Conservation (phyloP, 2,329 filamentous ascomycete species). For the Endoconidiophora polonica region DNA sequence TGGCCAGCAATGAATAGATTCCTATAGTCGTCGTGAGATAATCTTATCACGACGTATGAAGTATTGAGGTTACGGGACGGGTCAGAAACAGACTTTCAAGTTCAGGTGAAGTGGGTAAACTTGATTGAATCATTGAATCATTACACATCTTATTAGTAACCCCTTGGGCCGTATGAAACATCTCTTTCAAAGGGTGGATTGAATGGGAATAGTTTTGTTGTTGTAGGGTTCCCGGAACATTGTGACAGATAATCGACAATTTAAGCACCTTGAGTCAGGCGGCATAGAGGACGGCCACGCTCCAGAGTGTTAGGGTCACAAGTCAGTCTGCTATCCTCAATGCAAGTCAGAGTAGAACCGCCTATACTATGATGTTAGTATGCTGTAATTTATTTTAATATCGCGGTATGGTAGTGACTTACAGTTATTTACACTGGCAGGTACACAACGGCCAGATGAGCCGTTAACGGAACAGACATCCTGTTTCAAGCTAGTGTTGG, state of each 20-base stretch:
- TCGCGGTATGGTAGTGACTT: conserved; percentile 10
- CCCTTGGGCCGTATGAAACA: no score
- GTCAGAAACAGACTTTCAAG: no score
- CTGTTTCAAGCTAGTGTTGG: conserved; percentile 22
- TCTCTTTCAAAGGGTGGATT: no score
- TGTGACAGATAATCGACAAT: not conserved
- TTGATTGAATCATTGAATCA: no score
- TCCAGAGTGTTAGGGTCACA: conserved; percentile 18
- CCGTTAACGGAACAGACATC: conserved; percentile 22
- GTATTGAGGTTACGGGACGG: no score
- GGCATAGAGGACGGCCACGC: conserved; percentile 19
- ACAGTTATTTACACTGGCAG: conserved; percentile 21
- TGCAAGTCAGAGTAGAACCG: conserved; percentile 17
- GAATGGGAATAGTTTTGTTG: no score
- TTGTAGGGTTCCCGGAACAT: no score
- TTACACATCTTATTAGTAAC: no score
- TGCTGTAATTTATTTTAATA: not conserved
- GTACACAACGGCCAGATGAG: conserved; percentile 21
- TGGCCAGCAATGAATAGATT: no score
- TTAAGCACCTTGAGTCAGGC: conserved; percentile 13
- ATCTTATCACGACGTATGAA: no score
- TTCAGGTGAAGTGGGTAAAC: no score
- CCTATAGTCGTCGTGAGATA: no score
- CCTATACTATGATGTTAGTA: conserved; percentile 13
- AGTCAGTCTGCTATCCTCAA: conserved; percentile 17